phyloP scores from a whole-genome alignment of 306 rosid genomes.

The Vigna angularis region DNA sequence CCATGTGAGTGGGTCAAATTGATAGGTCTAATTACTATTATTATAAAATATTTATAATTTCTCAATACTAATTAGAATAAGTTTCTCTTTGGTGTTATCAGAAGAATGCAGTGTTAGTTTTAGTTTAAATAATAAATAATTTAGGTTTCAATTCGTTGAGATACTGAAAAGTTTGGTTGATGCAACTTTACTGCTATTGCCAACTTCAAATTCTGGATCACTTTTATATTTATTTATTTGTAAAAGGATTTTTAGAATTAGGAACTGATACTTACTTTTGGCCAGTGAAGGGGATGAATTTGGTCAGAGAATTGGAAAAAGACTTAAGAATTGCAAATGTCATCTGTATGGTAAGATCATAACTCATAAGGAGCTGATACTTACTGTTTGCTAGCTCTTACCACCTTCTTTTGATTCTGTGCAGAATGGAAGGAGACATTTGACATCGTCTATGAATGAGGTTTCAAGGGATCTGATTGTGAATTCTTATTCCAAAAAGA shows the following conservation, averaged over 20 bases:
- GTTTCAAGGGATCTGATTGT: slow-evolving; percentile 98
- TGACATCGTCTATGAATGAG: slow-evolving; percentile 87
- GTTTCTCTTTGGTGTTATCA: slow-evolving; percentile 31
- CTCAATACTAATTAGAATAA: slow-evolving; percentile 13
- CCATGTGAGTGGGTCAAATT: too few species aligned
- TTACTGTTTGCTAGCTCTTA: slow-evolving; percentile 41
- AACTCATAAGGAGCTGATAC: slow-evolving; percentile 34
- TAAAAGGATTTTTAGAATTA: slow-evolving; percentile 41
- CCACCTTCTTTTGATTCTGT: slow-evolving; percentile 42
- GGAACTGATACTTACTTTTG: slow-evolving; percentile 84
- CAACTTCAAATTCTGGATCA: slow-evolving; percentile 31
- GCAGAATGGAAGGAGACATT: slow-evolving; percentile 98
- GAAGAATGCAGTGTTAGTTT: slow-evolving; percentile 39
- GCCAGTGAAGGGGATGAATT: slow-evolving; percentile 99
- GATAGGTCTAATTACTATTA: too few species aligned
- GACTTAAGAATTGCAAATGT: slow-evolving; percentile 96
- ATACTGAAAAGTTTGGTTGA: slow-evolving; percentile 33
- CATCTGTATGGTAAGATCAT: slow-evolving; percentile 84
- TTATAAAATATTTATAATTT: neutral
- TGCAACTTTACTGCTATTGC: slow-evolving; percentile 28
- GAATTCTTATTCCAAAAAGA: slow-evolving; percentile 89
- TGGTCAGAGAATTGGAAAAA: slow-evolving; percentile 96
- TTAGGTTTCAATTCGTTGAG: slow-evolving; percentile 15
- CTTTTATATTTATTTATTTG: neutral
- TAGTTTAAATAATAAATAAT: slow-evolving; percentile 36